These are phyloP conservation scores for Ceratocystis diversiconidia DNA, from an alignment of 2,329 filamentous ascomycete species.

Conservation along the genomic window DNA sequence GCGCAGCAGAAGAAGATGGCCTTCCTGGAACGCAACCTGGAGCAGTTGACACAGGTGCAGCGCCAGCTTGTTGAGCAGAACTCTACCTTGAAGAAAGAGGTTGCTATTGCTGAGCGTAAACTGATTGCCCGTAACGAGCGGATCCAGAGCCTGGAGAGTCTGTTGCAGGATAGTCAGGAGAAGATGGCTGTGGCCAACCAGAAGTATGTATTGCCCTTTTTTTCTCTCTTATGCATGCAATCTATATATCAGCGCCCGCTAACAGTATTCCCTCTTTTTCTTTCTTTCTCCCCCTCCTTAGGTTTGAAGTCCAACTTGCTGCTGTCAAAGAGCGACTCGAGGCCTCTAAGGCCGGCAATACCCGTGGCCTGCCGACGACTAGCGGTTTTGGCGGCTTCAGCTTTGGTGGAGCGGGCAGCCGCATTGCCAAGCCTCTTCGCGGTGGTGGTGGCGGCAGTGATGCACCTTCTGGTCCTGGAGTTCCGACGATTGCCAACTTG, in stretches of 20 bases:
- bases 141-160: slow-evolving; percentile 80
- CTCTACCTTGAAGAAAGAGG: slow-evolving; percentile 93
- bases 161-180: slow-evolving; percentile 94
- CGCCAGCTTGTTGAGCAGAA: slow-evolving; percentile 97
- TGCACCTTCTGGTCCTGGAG: slow-evolving; percentile 31
- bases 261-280: slow-evolving; percentile 1
- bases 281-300: slow-evolving; percentile 26
- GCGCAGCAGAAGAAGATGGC: slow-evolving; percentile 99
- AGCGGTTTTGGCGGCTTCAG: slow-evolving; percentile 52
- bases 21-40: slow-evolving; percentile 92
- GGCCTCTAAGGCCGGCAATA: slow-evolving; percentile 82
- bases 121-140: slow-evolving; percentile 92
- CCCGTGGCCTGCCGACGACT: slow-evolving; percentile 60
- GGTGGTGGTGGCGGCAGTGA: slow-evolving; percentile 43
- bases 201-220: slow-evolving; percentile 48
- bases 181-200: slow-evolving; percentile 96
- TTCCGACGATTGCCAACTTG: slow-evolving; percentile 43
- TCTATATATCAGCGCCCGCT: not conserved
- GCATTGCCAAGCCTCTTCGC: slow-evolving; percentile 55
- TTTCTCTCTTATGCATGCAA: not conserved
- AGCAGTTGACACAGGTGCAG: slow-evolving; percentile 94
- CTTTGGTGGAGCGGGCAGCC: slow-evolving; percentile 49
- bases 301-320: slow-evolving; percentile 92
- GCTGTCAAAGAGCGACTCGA: slow-evolving; percentile 97
- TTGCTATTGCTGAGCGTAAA: slow-evolving; percentile 95